Evolutionary conservation across 2,329 filamentous ascomycete genomes (phyloP), one percentile per base, ranked within the genome.

Genomic region (Cladobotryum protrusum): DNA sequence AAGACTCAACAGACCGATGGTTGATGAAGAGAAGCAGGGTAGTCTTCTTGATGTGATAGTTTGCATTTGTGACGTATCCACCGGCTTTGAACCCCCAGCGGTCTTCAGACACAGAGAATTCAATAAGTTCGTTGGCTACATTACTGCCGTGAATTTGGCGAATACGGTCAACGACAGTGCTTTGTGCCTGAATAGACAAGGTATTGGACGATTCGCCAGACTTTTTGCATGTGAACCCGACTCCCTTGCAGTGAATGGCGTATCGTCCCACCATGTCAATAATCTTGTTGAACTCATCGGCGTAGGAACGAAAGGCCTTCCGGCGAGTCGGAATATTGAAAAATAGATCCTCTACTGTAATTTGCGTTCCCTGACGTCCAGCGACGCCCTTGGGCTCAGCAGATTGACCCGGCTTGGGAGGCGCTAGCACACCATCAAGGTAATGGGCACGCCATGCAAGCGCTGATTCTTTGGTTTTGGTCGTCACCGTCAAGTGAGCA

Each of bases 231-330:
- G 90, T 92, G 66, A 99, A 97, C 1, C 87, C 87, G 12, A 99
- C 90, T n/a, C 87, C 84, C 48, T 81, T 74, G 64, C 92, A 96
- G 67, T 99, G 93, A 9, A 99, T 81, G 24, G 93, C 89, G 69
- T 99, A 97, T 40, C 89, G 84, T 13, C 93, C 90, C 8, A 97
- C 87, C 64, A 96, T 83, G 64, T 99, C 93, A 20, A 97, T 83
- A 50, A 99, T 96, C 71, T 97, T 99, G 61, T 95, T 90, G 72
- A 95, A 97, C 65, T 99, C 95, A 63, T 99, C 93, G 35, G 90
- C 88, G 15, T 87, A 73, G 13, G 92, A 97, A 37, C 93, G 83
- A 62, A 99, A 99, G 11, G 95, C 93, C 57, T 84, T 82, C 34
- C 91, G 83, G 19, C 93, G 82, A 8, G 87, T 95, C 0, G 90